Conservation (phyloP, 2,329 filamentous ascomycete genomes). For the Scytalidium sp. region DNA sequence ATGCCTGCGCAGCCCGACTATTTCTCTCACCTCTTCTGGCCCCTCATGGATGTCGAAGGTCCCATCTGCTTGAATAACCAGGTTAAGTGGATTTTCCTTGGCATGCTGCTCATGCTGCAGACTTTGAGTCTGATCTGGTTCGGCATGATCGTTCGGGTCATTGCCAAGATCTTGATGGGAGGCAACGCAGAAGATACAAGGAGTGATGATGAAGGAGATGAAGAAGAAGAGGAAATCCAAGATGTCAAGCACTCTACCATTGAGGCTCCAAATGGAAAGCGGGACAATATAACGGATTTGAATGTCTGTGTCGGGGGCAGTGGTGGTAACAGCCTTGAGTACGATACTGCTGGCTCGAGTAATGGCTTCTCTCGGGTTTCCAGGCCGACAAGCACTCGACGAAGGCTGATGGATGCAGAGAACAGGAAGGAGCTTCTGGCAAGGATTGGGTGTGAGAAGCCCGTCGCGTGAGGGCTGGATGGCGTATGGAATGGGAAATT, state of each 20-base stretch:
- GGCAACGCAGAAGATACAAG: slow-evolving; percentile 78
- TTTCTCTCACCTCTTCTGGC: slow-evolving; percentile 65
- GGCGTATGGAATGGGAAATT: too few relatives aligned
- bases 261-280: too few relatives aligned
- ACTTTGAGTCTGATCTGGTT: slow-evolving; percentile 85
- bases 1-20: slow-evolving; percentile 40
- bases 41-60: slow-evolving; percentile 68
- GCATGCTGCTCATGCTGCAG: slow-evolving; percentile 74
- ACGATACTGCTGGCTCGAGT: neutral
- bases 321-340: neutral
- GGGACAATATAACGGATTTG: neutral
- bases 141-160: slow-evolving; percentile 80
- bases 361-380: neutral
- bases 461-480: neutral
- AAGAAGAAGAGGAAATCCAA: slow-evolving; percentile 53
- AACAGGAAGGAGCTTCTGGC: slow-evolving; percentile 28
- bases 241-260: slow-evolving; percentile 13
- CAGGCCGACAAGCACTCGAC: neutral
- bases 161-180: slow-evolving; percentile 74
- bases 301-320: neutral
- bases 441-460: slow-evolving; percentile 31
- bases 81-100: slow-evolving; percentile 75
- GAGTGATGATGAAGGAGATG: slow-evolving; percentile 80
- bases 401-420: neutral
- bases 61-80: slow-evolving; percentile 75